Conservation (phyloP, 768 basidiomycete genomes). For the Lyophyllum atratum region DNA sequence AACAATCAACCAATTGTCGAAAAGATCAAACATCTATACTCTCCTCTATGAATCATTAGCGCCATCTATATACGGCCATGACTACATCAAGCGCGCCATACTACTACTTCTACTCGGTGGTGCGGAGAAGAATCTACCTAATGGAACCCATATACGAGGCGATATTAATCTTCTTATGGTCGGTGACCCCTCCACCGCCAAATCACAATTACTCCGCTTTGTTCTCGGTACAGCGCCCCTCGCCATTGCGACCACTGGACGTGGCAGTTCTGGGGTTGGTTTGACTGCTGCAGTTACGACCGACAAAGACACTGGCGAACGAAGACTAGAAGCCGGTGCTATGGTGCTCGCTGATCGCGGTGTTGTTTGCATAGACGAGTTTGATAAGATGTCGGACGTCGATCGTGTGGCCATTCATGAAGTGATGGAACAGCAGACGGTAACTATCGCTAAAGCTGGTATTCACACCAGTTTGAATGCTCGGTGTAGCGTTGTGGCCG, state of each 20-base stretch:
- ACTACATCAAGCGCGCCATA: constrained; percentile 93
- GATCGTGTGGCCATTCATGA: constrained; percentile 99
- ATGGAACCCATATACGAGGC: constrained; percentile 98
- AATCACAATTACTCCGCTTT: constrained; percentile 94
- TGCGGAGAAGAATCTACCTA: constrained; percentile 95
- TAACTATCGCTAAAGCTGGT: constrained; percentile 98
- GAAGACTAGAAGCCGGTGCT: constrained; percentile 95
- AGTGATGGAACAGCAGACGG: constrained; percentile 99
- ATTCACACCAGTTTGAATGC: constrained; percentile 99
- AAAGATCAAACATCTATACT: constrained; percentile 82
- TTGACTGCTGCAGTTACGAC: constrained; percentile 98
- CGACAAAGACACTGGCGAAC: constrained; percentile 96
- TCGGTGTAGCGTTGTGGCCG: constrained; percentile 95
- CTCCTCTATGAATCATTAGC: constrained; percentile 94
- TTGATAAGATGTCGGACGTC: constrained; percentile 99
- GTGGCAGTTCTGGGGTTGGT: constrained; percentile 99
- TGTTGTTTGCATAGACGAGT: constrained; percentile 99
- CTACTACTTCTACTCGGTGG: constrained; percentile 93
- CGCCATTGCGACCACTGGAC: constrained; percentile 97
- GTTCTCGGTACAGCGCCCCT: constrained; percentile 94
- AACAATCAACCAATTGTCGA: constrained; percentile 91
- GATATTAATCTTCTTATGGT: constrained; percentile 99
- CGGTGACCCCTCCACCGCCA: constrained; percentile 98
- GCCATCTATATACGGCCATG: constrained; percentile 95
- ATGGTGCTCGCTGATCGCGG: constrained; percentile 99